phyloP scores from a whole-genome alignment of 1,284 basidiomycete species.

The Caloboletus inedulis region DNA sequence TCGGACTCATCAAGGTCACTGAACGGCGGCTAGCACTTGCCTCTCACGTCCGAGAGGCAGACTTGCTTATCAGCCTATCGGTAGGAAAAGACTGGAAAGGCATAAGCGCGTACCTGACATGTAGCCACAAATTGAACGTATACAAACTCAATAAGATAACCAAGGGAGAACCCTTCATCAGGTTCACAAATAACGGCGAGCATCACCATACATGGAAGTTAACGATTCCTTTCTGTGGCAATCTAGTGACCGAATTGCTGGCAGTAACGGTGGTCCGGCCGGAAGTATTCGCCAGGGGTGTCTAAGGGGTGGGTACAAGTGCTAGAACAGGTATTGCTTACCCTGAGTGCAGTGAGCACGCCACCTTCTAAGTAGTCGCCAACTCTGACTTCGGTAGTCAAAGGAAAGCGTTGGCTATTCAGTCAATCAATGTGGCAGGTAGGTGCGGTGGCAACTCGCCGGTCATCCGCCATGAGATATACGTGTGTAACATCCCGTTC shows the following conservation, averaged over 20 bases:
- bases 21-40: conserved; percentile 4
- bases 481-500: conserved; percentile 12
- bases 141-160: conserved; percentile 7
- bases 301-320: conserved; percentile 4
- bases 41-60: conserved; percentile 10
- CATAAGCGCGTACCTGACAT: conserved; percentile 20
- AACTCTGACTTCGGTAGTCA: conserved; percentile 19
- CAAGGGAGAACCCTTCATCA: conserved; percentile 11
- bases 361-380: conserved; percentile 17
- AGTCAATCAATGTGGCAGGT: conserved; percentile 17
- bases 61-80: conserved; percentile 4
- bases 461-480: conserved; percentile 15
- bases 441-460: conserved; percentile 27
- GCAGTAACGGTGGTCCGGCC: conserved; percentile 13
- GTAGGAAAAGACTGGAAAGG: conserved; percentile 3
- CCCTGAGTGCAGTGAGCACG: conserved; percentile 18
- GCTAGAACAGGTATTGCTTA: conserved; percentile 4
- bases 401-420: conserved; percentile 12
- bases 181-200: conserved; percentile 13
- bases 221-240: conserved; percentile 5
- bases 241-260: conserved; percentile 5
- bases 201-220: conserved; percentile 7
- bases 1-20: conserved; percentile 12
- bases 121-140: conserved; percentile 15
- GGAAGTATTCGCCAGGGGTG: conserved; percentile 15